Percentiles rank a stretch among this genome's conserved stretches.
phyloP scores from a whole-genome alignment of 257 asterid species.

The Gentiana straminea region DNA sequence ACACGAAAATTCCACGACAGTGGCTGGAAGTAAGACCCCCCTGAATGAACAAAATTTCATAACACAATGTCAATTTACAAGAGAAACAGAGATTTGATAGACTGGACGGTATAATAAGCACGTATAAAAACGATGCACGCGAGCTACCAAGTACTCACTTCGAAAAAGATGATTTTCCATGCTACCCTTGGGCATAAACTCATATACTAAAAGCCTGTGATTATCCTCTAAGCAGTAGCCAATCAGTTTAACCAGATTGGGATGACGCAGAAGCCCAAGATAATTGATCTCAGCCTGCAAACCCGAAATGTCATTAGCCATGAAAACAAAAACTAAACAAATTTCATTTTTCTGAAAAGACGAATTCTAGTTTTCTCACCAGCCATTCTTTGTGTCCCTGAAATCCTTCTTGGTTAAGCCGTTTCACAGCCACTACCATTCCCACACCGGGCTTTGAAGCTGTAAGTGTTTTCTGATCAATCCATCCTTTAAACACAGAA shows the following conservation, averaged over 20 bases:
- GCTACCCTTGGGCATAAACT: slow-evolving; percentile 93
- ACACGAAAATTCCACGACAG: slow-evolving; percentile 69
- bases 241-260: slow-evolving; percentile 70
- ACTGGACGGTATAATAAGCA: not conserved
- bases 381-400: slow-evolving; percentile 97
- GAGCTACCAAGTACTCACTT: slow-evolving; percentile 37
- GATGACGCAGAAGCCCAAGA: slow-evolving; percentile 73
- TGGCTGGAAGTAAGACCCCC: slow-evolving; percentile 74
- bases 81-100: slow-evolving; percentile 2
- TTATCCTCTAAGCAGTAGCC: slow-evolving; percentile 93
- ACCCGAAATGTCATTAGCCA: slow-evolving; percentile 5
- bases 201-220: slow-evolving; percentile 76
- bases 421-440: slow-evolving; percentile 75
- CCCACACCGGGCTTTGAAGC: slow-evolving; percentile 72
- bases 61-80: not conserved
- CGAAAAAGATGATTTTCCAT: slow-evolving; percentile 90
- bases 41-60: slow-evolving; percentile 25
- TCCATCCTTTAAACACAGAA: slow-evolving; percentile 83
- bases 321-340: too few species aligned
- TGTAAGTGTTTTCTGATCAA: slow-evolving; percentile 50
- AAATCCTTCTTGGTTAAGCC: slow-evolving; percentile 80
- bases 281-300: slow-evolving; percentile 85
- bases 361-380: slow-evolving; percentile 27
- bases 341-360: too few species aligned
- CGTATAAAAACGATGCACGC: too few species aligned